phyloP scores from a whole-genome alignment of 129 eudicot genomes.

The Centrapalus pauciflorus region DNA sequence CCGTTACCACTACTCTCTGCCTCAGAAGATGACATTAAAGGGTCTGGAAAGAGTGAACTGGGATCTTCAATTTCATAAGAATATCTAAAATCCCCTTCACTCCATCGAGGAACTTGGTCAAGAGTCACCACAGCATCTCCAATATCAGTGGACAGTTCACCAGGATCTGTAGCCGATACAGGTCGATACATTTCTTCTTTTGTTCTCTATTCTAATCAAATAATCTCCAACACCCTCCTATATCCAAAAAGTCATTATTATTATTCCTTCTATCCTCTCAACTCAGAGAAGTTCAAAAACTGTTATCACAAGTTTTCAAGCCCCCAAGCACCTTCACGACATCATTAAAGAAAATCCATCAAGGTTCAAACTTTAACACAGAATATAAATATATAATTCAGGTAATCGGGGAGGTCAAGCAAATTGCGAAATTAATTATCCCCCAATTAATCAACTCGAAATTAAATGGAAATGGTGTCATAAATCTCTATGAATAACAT shows the following conservation, averaged over 20 bases:
- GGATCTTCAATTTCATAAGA: conserved; percentile 71
- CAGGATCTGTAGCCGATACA: conserved; percentile 52
- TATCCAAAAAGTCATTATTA: conserved; percentile 2
- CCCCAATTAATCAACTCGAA: not conserved
- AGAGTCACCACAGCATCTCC: conserved; percentile 79
- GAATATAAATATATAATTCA: not conserved
- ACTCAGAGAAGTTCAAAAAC: conserved; percentile 10
- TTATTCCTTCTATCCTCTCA: not conserved
- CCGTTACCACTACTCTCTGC: conserved; percentile 56
- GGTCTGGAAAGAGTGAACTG: conserved; percentile 62
- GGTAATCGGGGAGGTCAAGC: not conserved
- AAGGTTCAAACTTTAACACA: not conserved
- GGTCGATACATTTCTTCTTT: conserved; percentile 54
- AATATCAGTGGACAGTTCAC: conserved; percentile 69
- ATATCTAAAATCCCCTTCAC: conserved; percentile 70
- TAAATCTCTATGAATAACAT: not conserved
- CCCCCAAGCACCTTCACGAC: conserved; percentile 9
- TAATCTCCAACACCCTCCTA: conserved; percentile 22
- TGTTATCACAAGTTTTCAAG: conserved; percentile 4
- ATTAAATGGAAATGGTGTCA: not conserved
- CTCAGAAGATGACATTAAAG: conserved; percentile 60
- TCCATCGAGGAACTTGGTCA: conserved; percentile 96
- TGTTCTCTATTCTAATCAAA: conserved; percentile 1
- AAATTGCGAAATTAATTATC: not conserved
- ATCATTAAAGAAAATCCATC: not conserved